Conservation (phyloP, 345 rosid genomes). For the Arabidopsis thaliana region TAIR10.1 NC_003076.8:16518501-16519000, state of each 20-base stretch:
- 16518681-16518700: slow-evolving; percentile 87
- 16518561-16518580: slow-evolving; percentile 82
- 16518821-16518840: too few relatives aligned
- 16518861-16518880: too few relatives aligned
- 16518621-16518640: slow-evolving; percentile 94
- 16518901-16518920: too few relatives aligned
- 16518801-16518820: too few relatives aligned
- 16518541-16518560: background rate
- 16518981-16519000: too few relatives aligned
- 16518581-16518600: slow-evolving; percentile 60
- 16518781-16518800: too few relatives aligned
- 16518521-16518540: background rate
- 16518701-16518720: slow-evolving; percentile 94
- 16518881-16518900: too few relatives aligned
- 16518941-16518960: too few relatives aligned
- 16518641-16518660: slow-evolving; percentile 75
- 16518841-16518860: too few relatives aligned
- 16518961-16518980: too few relatives aligned
- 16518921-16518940: too few relatives aligned
- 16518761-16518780: background rate
- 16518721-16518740: slow-evolving; percentile 65
- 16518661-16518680: slow-evolving; percentile 67
- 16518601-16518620: slow-evolving; percentile 96
- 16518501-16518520: background rate
- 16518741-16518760: slow-evolving; percentile 73